Base-by-base conservation (phyloP, 306 rosid genomes). In the Trichosanthes truncata region DNA sequence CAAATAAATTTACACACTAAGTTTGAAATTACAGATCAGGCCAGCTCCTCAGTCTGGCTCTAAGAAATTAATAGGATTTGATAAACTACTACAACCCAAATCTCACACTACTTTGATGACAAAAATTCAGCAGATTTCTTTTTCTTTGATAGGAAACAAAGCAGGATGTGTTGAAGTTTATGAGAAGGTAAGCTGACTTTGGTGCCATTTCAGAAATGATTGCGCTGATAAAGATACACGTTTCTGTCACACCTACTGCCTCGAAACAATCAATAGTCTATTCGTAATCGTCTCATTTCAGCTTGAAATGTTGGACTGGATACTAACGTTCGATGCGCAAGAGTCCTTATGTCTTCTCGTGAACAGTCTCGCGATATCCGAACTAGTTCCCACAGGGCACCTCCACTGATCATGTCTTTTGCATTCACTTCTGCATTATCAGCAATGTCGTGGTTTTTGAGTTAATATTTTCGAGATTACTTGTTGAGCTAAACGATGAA, bases 321-420 rank as follows among this genome's bases (percentile, higher is more conserved):
- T 71, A 83, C 79, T 74, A 93, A 82, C 3, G 97, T 93, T 84
- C 96, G 90, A 86, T 88, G 93, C n/a, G 99, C 94, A 49, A 96
- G 98, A 80, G 85, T 90, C 83, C 93, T 91, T 80, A 93, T 90
- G 84, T 96, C 99, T 87, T 96, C 97, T 36, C 96, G 86, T 25
- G 98, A 85, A 85, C 99, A 96, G 76, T 96, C 98, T 76, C 89
- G 92, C 0, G 98, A 88, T 80, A 96, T 88, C 59, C 93, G 98
- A 43, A 91, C 96, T 76, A 96, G 88, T 88, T 96, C 99, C 99
- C 97, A 91, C 61, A 96, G 76, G 63, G 99, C 98, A 26, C 99
- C 99, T 45, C 88, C 97, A 51, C 46, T 88, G 74, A 93, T 89
- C 99, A 96, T 91, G 88, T 96, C 98, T 87, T 83, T 93, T 71